A percentile compares a stretch with the other conserved stretches of the same genome.
Evolutionary conservation across 1,139 yeast genomes (phyloP).

Genomic region (Zygoascus hellenicus): DNA sequence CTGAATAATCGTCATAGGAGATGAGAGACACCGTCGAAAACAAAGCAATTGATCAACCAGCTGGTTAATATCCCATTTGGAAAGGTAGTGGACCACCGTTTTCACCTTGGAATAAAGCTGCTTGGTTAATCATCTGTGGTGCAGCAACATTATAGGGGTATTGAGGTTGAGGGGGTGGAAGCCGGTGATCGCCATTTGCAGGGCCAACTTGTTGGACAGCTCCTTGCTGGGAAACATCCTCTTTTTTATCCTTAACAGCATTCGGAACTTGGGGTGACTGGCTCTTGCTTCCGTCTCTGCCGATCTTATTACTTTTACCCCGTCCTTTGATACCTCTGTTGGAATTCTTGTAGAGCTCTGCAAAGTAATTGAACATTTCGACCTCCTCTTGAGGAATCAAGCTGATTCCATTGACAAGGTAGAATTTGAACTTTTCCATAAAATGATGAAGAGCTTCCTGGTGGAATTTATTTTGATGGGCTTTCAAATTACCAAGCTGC

Average conservation of each 20-base stretch:
- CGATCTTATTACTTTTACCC: constrained; percentile 48
- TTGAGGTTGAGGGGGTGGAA: constrained; percentile 11
- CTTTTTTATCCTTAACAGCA: constrained; percentile 7
- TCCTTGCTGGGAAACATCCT: not conserved
- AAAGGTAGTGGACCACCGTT: constrained; percentile 15
- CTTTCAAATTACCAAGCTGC: constrained; percentile 86
- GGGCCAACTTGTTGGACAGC: constrained; percentile 6
- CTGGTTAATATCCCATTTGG: constrained; percentile 22
- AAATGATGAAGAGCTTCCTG: constrained; percentile 58
- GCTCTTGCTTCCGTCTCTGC: constrained; percentile 12
- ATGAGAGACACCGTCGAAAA: too few relatives aligned
- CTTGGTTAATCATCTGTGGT: constrained; percentile 17
- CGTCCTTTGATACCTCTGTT: constrained; percentile 90
- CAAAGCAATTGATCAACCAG: not conserved
- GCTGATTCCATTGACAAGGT: constrained; percentile 17
- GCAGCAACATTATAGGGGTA: constrained; percentile 12
- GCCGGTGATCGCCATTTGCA: not conserved
- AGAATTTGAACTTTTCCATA: constrained; percentile 40
- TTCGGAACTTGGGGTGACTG: constrained; percentile 1
- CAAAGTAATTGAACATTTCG: constrained; percentile 68
- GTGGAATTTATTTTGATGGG: constrained; percentile 90
- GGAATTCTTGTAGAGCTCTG: constrained; percentile 75
- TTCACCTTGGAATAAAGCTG: constrained; percentile 18
- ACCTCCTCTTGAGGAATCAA: constrained; percentile 57
- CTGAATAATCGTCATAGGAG: too few relatives aligned